Evolutionary conservation across 768 basidiomycete species (phyloP).

Genomic region (Epithele typhae): DNA sequence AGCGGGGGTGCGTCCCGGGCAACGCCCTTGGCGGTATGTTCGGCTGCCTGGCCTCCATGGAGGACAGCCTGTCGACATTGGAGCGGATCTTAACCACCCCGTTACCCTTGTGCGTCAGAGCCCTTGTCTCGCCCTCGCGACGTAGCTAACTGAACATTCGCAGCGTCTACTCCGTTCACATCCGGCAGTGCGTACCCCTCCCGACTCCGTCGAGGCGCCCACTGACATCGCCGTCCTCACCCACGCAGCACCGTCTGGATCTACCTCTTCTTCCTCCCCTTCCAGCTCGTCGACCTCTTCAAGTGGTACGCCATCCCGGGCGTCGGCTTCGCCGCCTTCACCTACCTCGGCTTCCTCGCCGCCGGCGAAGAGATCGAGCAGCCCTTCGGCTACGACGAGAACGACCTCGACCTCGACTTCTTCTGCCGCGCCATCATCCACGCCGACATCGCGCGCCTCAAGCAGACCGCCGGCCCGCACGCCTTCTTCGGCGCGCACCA

Average conservation of each 20-base stretch:
- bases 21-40: constrained; percentile 49
- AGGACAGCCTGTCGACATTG: constrained; percentile 47
- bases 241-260: constrained; percentile 62
- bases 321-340: constrained; percentile 61
- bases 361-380: constrained; percentile 70
- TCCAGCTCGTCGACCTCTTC: constrained; percentile 64
- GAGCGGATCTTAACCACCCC: constrained; percentile 63
- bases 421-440: constrained; percentile 56
- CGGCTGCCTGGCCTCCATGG: constrained; percentile 44
- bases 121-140: background rate
- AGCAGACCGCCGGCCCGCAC: constrained; percentile 47
- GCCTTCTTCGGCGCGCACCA: constrained; percentile 19
- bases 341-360: constrained; percentile 73
- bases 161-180: constrained; percentile 63
- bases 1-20: constrained; percentile 56
- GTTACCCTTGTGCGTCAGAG: constrained; percentile 53
- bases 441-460: constrained; percentile 52
- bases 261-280: constrained; percentile 74
- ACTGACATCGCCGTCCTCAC: background rate
- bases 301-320: constrained; percentile 64
- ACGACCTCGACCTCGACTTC: constrained; percentile 64
- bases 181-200: constrained; percentile 32
- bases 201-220: background rate
- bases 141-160: background rate
- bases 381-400: constrained; percentile 69